Base-by-base conservation (phyloP, 768 basidiomycete species). In the Lentinula edodes region DNA sequence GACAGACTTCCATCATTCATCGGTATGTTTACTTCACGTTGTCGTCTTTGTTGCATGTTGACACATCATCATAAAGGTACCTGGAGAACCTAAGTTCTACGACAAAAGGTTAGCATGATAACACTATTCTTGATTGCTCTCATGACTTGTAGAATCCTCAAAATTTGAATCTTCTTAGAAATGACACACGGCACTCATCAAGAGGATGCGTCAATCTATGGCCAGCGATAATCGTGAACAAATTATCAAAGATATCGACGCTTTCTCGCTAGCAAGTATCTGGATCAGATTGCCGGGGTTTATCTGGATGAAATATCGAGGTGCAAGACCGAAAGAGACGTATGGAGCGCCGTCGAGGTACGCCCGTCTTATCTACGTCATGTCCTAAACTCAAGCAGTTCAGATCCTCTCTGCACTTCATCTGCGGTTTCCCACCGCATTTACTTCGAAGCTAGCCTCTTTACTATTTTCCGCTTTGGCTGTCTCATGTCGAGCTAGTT, bases 121-220 rank as follows among this genome's bases (percentile, higher is more conserved):
- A 41, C 34, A 1, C 2, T 20, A 36, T 50, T 3, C 4, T 18
- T n/a, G n/a, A 32, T 18, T 10, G 16, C 15, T 13, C 28, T 36
- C 2, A 8, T n/a, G 3, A 48, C 7, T n/a, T 15, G 32, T 41
- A 93, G 93, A 89, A 71, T 77, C 84, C 9, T 78, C 83, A 20
- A 94, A 87, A 71, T 80, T 95, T 23, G 97, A 98, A 73, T 94
- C 97, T 3, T 98, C 97, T 48, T 75, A 98, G 61, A 98, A 93
- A 76, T 88, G 94, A 6, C 95, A 99, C 74, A 98, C 95, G 1
- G 92, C 94, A 6, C 83, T 98, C 64, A 95, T 97, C 65, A 98
- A 96, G 74, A 89, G 91, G 50, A 89, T 98, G 67, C 86, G 90
- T 51, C 92, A 90, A 69, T 91, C 93, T 16, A 80, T 98, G 68